Evolutionary conservation across 208 protist species (phyloP).

Genomic region (Leptomonas seymouri): DNA sequence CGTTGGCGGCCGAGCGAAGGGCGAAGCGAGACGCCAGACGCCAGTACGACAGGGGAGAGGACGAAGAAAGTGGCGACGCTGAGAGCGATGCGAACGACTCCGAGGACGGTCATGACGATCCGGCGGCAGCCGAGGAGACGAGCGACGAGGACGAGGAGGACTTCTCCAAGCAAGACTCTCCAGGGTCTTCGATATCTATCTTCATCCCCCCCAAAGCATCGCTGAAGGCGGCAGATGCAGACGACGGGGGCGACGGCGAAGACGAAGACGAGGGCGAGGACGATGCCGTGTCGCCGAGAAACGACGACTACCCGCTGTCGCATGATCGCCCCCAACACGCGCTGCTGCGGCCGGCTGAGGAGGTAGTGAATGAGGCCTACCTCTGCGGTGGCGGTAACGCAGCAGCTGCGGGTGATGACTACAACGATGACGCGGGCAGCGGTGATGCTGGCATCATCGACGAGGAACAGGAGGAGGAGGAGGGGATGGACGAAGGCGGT

Average conservation of each 20-base stretch:
- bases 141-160: neutral
- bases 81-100: constrained; percentile 20
- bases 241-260: constrained; percentile 15
- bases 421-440: constrained; percentile 17
- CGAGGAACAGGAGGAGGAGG: constrained; percentile 54
- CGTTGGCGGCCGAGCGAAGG: constrained; percentile 34
- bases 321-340: neutral
- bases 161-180: neutral
- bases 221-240: neutral
- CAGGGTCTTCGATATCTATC: constrained; percentile 14
- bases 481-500: constrained; percentile 25
- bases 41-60: constrained; percentile 8
- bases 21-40: constrained; percentile 16
- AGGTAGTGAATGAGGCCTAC: constrained; percentile 40
- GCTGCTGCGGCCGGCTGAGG: constrained; percentile 4
- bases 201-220: neutral
- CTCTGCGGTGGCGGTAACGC: constrained; percentile 28
- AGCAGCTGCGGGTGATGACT: constrained; percentile 12
- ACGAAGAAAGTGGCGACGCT: constrained; percentile 12
- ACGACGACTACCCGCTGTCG: neutral
- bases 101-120: constrained; percentile 22
- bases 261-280: constrained; percentile 1
- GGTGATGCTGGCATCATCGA: constrained; percentile 36
- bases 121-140: neutral
- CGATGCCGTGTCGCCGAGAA: neutral